Percentiles rank a stretch among this genome's conserved stretches.
phyloP scores from a whole-genome alignment of 257 asterid species.

The Schizonepeta tenuifolia region DNA sequence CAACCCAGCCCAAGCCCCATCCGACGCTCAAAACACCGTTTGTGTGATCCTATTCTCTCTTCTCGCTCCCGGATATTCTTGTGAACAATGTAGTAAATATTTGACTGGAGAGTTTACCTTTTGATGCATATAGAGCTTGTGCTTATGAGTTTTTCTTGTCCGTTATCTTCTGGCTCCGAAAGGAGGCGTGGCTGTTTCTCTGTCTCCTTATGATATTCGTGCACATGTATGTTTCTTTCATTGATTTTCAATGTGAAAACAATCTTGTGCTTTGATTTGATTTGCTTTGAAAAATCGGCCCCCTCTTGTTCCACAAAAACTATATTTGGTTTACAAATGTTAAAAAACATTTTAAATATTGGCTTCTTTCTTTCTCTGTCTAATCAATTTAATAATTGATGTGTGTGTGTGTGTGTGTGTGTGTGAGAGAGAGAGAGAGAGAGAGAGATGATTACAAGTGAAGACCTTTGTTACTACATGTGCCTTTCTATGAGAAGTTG shows the following conservation, averaged over 20 bases:
- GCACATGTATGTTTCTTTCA: neutral
- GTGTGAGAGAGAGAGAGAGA: too few relatives aligned
- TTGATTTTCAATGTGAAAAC: conserved; percentile 21
- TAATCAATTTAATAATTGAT: neutral
- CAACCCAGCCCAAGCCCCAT: conserved; percentile 31
- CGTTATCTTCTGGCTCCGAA: too few relatives aligned
- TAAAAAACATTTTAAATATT: too few relatives aligned
- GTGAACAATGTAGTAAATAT: conserved; percentile 48
- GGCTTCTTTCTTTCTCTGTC: neutral
- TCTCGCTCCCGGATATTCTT: conserved; percentile 30
- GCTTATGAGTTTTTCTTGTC: neutral
- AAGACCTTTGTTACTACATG: neutral
- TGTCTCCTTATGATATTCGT: neutral
- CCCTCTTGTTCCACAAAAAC: too few relatives aligned
- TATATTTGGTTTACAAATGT: too few relatives aligned
- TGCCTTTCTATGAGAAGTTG: neutral
- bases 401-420: neutral
- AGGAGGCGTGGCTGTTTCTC: too few relatives aligned
- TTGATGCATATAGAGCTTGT: conserved; percentile 30
- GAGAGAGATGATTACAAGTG: too few relatives aligned
- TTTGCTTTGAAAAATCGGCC: neutral
- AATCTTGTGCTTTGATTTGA: neutral
- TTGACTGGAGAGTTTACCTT: conserved; percentile 28
- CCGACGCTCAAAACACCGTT: conserved; percentile 23
- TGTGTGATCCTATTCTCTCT: conserved; percentile 37